Base-by-base conservation (phyloP, 1,139 yeast species). In the Lodderomyces margitis region DNA sequence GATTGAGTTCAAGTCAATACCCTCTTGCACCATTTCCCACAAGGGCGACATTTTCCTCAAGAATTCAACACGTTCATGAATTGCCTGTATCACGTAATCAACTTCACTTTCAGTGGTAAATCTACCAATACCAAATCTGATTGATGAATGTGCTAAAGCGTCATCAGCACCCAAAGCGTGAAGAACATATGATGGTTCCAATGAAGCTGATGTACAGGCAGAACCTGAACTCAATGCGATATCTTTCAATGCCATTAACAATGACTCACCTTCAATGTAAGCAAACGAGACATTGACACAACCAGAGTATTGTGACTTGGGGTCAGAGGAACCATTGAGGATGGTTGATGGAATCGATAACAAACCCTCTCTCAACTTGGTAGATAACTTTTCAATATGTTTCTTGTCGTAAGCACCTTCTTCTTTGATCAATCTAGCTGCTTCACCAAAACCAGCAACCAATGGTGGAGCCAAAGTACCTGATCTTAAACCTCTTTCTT, bases 11-110 rank as follows among this genome's bases (percentile, higher is more conserved):
- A 94, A 75, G 60, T 92, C 99, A 58, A 92, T 91, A 51, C 98
- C 98, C 53, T 92, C 98, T 67, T 92, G 96, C 43, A 88, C 96
- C 98, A 92, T 91, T 69, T 92, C 99, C 98, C 98, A 92, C 54
- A 92, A 75, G 42, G 99, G 99, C 41, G 95, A 83, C 70, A 92
- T 75, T 58, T 89, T 94, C 64, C 99, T 80, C 60, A 92, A 77
- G 66, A 88, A 89, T 48, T 83, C 85, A 40, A 92, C 98, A 66
- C 97, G 80, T 62, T 87, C 91, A 42, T 80, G 75, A 46, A 92
- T 89, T 19, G 97, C 96, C 49, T 83, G 74, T 50, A 91, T 75
- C 36, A 92, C 98, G 59, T 89, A 92, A 59, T 94, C 98, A 45
- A 92, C 80, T 67, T 92, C 99, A 35, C 80, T 95, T 53, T 91